Base-by-base conservation (phyloP, 257 asterid species). In the Nicotiana obtusifolia region DNA sequence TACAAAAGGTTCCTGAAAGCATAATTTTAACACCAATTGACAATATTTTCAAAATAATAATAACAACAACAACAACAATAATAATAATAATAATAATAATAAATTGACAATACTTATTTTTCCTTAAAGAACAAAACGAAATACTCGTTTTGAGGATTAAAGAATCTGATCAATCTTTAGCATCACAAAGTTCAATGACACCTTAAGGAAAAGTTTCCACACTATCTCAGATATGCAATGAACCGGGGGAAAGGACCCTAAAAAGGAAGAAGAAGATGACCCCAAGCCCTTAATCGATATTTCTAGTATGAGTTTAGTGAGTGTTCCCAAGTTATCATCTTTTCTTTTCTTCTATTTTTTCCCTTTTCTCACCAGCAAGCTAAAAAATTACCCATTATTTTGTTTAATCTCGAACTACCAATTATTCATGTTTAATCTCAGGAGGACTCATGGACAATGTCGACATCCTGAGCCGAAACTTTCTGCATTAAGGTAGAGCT, bases 1-100 rank as follows among this genome's bases (percentile, higher is more conserved):
- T 31, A 92, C 98, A 88, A 92, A 94, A 20, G 97, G 97, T 87
- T 94, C 98, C 97, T 92, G 88, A 31, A 81, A 33, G 52, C 60
- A 66, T 19, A 52, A 56, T 82, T 41, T 30, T 41, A 41, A 41
- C 49, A 41, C 9, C 49, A 41, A 41, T 41, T 41, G 49, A 41
- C 49, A 41, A 9, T 41, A 41, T 41, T 41, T 41, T 41, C 49
- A 41, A 41, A 41, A 41, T 28, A 47, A 26, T 66, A 86, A 52
- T 9, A 41, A 37, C 8, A 41, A 41, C 49, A 47, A 26, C 66
- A 86, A 52, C 10, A 41, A 9, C 3, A 9, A 41, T 1, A 35
- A 37, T 7, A 7, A 37, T 9, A 41, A 41, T 7, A 37, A 35
- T 5, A 5, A 57, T 11, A 69, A 69, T 20, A 71, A 71, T 41